Conservation (phyloP, 2,329 filamentous ascomycete species). For the Pseudogymnoascus sp. region DNA sequence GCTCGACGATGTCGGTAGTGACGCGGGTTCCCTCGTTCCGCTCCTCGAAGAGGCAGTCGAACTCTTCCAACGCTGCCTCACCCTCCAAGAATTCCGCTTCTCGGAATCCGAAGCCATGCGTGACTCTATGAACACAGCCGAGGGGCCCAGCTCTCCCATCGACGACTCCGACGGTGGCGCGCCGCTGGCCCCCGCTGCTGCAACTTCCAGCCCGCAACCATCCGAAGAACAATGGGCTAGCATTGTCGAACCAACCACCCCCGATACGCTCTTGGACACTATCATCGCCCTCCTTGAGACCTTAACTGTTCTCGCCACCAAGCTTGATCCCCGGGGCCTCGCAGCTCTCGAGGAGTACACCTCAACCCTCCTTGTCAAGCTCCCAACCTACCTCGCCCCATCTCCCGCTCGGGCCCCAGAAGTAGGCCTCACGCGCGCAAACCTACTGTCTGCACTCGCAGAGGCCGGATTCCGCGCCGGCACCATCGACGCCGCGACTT, state of each 20-base stretch:
- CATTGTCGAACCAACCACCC: constrained; percentile 60
- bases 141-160: constrained; percentile 27
- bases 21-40: constrained; percentile 31
- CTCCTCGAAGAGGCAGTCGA: constrained; percentile 55
- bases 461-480: constrained; percentile 49
- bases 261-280: constrained; percentile 60
- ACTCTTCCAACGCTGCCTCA: constrained; percentile 49
- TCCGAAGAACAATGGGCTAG: constrained; percentile 54
- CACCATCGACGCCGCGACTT: constrained; percentile 44
- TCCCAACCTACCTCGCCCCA: constrained; percentile 43
- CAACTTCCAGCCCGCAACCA: constrained; percentile 8
- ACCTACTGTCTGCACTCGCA: constrained; percentile 48
- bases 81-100: constrained; percentile 43
- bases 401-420: constrained; percentile 40
- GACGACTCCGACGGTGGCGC: constrained; percentile 31
- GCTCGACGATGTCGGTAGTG: constrained; percentile 43
- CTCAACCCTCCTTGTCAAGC: constrained; percentile 41
- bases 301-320: constrained; percentile 40
- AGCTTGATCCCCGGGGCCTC: constrained; percentile 36
- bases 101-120: constrained; percentile 35
- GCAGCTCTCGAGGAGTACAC: constrained; percentile 53
- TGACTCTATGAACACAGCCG: constrained; percentile 24
- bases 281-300: constrained; percentile 55
- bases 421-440: constrained; percentile 46
- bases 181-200: constrained; percentile 13